Evolutionary conservation across 148 eudicot species (phyloP), one percentile per base, ranked within the genome.

Genomic region (Cornus controversa): DNA sequence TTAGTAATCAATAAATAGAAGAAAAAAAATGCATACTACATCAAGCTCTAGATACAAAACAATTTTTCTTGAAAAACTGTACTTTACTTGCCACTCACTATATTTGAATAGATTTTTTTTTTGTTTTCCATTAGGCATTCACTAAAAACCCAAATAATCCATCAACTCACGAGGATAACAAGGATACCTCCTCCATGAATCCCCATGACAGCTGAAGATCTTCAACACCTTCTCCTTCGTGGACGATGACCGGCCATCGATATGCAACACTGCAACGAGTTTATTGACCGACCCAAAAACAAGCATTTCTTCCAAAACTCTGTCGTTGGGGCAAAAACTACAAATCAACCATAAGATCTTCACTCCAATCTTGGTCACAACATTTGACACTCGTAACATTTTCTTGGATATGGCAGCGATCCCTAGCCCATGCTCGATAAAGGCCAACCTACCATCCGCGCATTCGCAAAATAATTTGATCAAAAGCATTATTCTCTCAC

Each of bases 271-370:
- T 11, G 79, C 85, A 74, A 79, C 87, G 62, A 88, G 68, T 73
- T 84, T 85, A 78, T 82, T 81, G 81, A 88, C 89, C 62, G 84
- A 75, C n/a, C 91, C 89, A 28, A 62, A 79, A 8, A 78, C 14
- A 27, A 88, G 3, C 82, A 88, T 79, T 58, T 88, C 91, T 82
- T 88, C 89, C 66, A 88, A 42, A 25, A 88, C 89, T 79, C 76
- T 80, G 25, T 88, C 89, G 10, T 81, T 75, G 14, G 87, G 78
- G 71, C 84, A 82, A 62, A 70, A 85, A 76, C 71, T 84, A 71
- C 82, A 79, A 63, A 88, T 25, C 78, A 86, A 68, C 84, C 85
- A 83, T 66, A 88, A 23, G 7, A 88, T 84, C 77, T 80, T 88
- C 70, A 88, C 89, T 34, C 80, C 88, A 27, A 80, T 80, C 36